Percentiles rank a stretch among this genome's conserved stretches.
Evolutionary conservation across 306 rosid species (phyloP).

Genomic region (Cucurbita maxima): DNA sequence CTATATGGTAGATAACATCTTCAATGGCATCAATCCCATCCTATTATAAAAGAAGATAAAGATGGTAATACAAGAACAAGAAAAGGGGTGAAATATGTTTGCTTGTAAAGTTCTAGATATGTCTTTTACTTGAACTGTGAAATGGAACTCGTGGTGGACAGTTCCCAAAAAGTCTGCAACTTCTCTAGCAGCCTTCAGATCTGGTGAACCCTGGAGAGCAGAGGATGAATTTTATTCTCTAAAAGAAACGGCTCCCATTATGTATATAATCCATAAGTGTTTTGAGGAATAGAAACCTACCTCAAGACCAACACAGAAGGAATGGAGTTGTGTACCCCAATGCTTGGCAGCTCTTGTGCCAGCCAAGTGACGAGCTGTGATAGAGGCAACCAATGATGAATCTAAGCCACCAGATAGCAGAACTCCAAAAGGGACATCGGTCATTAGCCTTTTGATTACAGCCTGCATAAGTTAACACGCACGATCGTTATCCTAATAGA

Average conservation of each 20-base stretch:
- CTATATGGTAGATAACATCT: conserved; percentile 83
- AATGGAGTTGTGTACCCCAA: conserved; percentile 88
- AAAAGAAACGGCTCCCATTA: neutral
- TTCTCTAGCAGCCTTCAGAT: conserved; percentile 87
- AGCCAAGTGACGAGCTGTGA: conserved; percentile 77
- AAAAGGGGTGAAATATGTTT: neutral
- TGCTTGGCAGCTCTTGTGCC: conserved; percentile 75
- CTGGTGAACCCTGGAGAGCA: conserved; percentile 77
- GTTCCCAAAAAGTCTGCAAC: conserved; percentile 89
- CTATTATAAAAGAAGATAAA: conserved; percentile 16
- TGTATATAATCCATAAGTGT: neutral
- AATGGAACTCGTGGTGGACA: conserved; percentile 76
- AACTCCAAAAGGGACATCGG: conserved; percentile 95
- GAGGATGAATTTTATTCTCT: neutral
- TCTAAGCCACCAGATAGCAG: conserved; percentile 87
- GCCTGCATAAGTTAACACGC: conserved; percentile 34
- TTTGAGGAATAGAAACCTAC: conserved; percentile 13
- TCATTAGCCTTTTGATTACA: conserved; percentile 86
- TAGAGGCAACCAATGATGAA: conserved; percentile 87
- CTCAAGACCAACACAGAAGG: conserved; percentile 90
- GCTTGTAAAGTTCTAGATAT: neutral
- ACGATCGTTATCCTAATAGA: neutral
- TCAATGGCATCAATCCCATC: conserved; percentile 96
- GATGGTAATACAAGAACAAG: neutral
- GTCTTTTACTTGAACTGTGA: conserved; percentile 67